These are phyloP conservation scores for Maudiozyma turicensis DNA, from an alignment of 805 yeast genomes.

Conservation along the genomic window DNA sequence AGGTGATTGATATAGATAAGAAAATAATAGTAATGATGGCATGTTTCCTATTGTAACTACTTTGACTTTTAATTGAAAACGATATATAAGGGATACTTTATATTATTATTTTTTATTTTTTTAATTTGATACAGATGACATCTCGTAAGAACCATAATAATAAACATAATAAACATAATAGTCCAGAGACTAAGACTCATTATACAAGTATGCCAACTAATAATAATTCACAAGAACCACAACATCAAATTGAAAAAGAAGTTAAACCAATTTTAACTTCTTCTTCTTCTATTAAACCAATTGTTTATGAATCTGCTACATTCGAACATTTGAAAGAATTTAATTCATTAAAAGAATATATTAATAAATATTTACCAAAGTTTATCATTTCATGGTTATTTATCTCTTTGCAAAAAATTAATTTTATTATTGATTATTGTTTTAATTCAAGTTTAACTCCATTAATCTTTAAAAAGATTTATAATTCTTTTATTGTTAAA, in stretches of 20 bases:
- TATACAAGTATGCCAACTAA: background rate
- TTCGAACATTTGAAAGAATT: background rate
- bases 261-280: background rate
- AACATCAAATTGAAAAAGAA: too few species aligned
- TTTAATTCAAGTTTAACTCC: background rate
- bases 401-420: background rate
- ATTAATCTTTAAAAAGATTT: background rate
- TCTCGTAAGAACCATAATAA: background rate
- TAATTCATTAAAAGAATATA: background rate
- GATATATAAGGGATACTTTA: too few species aligned
- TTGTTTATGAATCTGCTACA: background rate
- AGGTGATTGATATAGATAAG: too few species aligned
- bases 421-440: background rate
- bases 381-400: background rate
- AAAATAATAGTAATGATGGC: too few species aligned
- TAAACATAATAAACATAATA: background rate
- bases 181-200: background rate
- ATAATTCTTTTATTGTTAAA: background rate
- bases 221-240: too few species aligned
- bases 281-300: background rate
- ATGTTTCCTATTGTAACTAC: too few species aligned
- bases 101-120: background rate
- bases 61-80: too few species aligned
- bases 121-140: background rate
- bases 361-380: background rate